Evolutionary conservation across 148 eudicot species (phyloP), one percentile per base, ranked within the genome.

Genomic region (Chenopodium quinoa): DNA sequence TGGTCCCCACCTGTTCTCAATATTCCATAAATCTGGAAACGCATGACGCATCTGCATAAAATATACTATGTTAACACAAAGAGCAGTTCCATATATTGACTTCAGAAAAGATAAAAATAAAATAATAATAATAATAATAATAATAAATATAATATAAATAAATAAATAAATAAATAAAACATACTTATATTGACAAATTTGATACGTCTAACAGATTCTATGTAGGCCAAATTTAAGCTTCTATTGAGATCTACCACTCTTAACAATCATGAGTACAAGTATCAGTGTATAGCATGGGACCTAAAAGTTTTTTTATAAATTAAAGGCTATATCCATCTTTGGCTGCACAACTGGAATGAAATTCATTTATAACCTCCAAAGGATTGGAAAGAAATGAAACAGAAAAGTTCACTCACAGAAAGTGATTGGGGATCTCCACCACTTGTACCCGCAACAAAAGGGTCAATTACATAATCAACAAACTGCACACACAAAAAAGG

Each of bases 351-450:
- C n/a, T 29, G 32, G 78, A 54, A 52, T 4, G 17, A 19, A 25
- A 32, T 81, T 22, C 32, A 67, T 54, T 52, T 60, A n/a, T 50
- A 77, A 29, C 75, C 50, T 31, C 65, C 40, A 2, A 34, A 46
- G 23, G 56, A 4, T 60, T 31, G 50, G 68, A 12, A 52, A 27
- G n/a, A 7, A 62, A 73, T 31, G 72, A 58, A 86, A 71, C 71
- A 34, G 37, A 17, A 48, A 52, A 10, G 20, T 67, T 37, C 72
- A 85, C 98, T 92, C 84, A 96, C 99, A 81, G 98, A 96, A 77
- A 96, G 94, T 46, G 99, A 93, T 44, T 90, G 92, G 47, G 99
- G 94, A 89, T 96, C 99, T 88, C 91, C 98, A 77, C 84, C 99
- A 86, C 91, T 89, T 82, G 93, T 91, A 67, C 99, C 99, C 65